Conservation (phyloP, 768 basidiomycete genomes). For the Epithele typhae region DNA sequence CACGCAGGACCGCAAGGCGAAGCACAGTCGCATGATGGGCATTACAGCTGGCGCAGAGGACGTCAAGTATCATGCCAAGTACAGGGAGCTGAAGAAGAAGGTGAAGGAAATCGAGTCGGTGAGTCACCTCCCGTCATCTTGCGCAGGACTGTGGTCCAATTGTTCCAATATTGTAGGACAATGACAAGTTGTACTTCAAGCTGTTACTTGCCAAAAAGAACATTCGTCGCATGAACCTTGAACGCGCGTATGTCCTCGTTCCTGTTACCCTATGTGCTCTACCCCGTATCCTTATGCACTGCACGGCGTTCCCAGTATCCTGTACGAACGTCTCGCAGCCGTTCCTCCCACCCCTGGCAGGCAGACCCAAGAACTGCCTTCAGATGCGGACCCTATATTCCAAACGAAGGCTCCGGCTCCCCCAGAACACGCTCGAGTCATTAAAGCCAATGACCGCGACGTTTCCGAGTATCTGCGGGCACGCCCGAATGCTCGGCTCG, state of each 20-base stretch:
- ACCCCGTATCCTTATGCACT: slow-evolving; percentile 7
- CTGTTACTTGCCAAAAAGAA: slow-evolving; percentile 74
- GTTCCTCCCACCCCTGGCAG: slow-evolving; percentile 51
- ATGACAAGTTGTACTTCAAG: slow-evolving; percentile 83
- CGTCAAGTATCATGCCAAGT: slow-evolving; percentile 83
- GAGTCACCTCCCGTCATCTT: slow-evolving; percentile 26
- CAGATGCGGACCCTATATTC: slow-evolving; percentile 22
- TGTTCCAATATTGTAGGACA: slow-evolving; percentile 51
- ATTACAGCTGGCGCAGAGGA: slow-evolving; percentile 81
- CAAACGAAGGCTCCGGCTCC: slow-evolving; percentile 21
- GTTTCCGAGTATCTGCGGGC: slow-evolving; percentile 47
- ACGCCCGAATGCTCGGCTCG: slow-evolving; percentile 43
- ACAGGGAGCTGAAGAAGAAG: slow-evolving; percentile 84
- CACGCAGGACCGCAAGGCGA: slow-evolving; percentile 11
- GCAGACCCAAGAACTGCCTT: slow-evolving; percentile 23
- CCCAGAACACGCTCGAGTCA: slow-evolving; percentile 15
- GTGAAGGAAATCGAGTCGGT: slow-evolving; percentile 84
- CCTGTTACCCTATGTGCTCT: slow-evolving; percentile 1
- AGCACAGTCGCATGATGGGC: slow-evolving; percentile 31
- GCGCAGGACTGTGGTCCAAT: too few relatives aligned
- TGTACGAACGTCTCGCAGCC: slow-evolving; percentile 73
- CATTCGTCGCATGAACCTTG: slow-evolving; percentile 83
- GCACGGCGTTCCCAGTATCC: slow-evolving; percentile 41
- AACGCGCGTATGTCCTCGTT: slow-evolving; percentile 68
- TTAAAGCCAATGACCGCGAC: slow-evolving; percentile 43